Evolutionary conservation across 495 filamentous ascomycete species (phyloP).

Genomic region (Tuber brumale): DNA sequence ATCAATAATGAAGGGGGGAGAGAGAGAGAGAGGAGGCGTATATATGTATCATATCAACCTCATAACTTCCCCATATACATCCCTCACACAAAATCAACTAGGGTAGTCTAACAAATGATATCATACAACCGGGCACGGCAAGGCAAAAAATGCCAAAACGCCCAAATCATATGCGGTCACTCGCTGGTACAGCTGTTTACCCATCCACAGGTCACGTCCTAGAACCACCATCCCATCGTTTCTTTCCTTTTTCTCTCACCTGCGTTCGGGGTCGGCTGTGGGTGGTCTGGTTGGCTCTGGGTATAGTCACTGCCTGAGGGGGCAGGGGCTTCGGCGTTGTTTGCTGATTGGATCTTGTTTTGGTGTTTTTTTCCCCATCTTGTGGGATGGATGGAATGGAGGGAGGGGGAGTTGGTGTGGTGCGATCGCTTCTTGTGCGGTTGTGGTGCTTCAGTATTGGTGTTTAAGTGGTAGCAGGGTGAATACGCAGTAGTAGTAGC

Average conservation of each 20-base stretch:
- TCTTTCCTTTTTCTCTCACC: too few relatives aligned
- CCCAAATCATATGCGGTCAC: neutral
- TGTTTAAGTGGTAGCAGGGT: neutral
- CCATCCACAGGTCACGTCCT: too few relatives aligned
- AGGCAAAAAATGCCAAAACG: too few relatives aligned
- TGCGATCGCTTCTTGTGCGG: neutral
- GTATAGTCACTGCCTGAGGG: neutral
- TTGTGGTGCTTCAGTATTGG: neutral
- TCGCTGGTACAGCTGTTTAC: neutral
- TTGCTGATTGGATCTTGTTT: neutral
- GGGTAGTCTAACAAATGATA: too few relatives aligned
- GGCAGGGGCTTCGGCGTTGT: neutral
- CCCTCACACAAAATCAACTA: too few relatives aligned
- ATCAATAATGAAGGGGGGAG: too few relatives aligned
- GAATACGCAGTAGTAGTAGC: too few relatives aligned
- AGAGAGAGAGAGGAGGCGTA: too few relatives aligned
- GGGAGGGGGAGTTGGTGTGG: neutral
- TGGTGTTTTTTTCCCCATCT: neutral
- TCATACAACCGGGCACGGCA: too few relatives aligned
- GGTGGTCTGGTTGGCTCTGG: neutral
- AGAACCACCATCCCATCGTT: too few relatives aligned
- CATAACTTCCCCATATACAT: too few relatives aligned
- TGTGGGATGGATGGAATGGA: neutral
- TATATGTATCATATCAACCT: too few relatives aligned
- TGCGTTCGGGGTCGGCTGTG: neutral